Percentiles rank a stretch among this genome's conserved stretches.
phyloP scores from a whole-genome alignment of 2,329 filamentous ascomycete species.

The Cercospora zeina region DNA sequence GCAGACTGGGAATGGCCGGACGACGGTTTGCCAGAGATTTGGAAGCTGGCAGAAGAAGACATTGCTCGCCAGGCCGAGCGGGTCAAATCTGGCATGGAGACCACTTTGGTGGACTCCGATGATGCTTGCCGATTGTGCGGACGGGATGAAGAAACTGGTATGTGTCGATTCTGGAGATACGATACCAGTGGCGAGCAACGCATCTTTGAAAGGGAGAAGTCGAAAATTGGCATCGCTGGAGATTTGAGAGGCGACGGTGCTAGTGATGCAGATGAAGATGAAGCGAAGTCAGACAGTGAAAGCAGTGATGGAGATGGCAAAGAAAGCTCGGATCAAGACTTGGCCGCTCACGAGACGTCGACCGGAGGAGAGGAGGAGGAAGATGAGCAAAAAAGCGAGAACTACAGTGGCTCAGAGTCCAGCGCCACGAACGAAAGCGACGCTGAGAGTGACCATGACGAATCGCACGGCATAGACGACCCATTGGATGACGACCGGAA shows the following conservation, averaged over 20 bases:
- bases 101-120: background rate
- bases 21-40: background rate
- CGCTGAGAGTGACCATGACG: background rate
- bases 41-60: background rate
- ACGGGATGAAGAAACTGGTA: background rate
- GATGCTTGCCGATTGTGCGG: slow-evolving; percentile 1
- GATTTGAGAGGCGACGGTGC: background rate
- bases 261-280: slow-evolving; percentile 7
- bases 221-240: background rate
- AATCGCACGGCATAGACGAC: background rate
- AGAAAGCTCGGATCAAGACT: background rate
- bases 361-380: background rate
- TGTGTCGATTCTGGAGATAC: background rate
- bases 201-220: slow-evolving; percentile 14
- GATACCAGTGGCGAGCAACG: background rate
- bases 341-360: background rate
- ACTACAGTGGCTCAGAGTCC: background rate
- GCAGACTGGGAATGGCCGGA: slow-evolving; percentile 3
- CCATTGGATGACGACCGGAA: slow-evolving; percentile 17
- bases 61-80: slow-evolving; percentile 2
- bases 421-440: background rate
- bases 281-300: background rate
- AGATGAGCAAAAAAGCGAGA: background rate
- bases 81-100: background rate
- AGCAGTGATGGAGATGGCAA: background rate